A percentile compares a stretch with the other conserved stretches of the same genome.
phyloP scores from a whole-genome alignment of 108 stramenopile species.

The Parietichytrium sp. region DNA sequence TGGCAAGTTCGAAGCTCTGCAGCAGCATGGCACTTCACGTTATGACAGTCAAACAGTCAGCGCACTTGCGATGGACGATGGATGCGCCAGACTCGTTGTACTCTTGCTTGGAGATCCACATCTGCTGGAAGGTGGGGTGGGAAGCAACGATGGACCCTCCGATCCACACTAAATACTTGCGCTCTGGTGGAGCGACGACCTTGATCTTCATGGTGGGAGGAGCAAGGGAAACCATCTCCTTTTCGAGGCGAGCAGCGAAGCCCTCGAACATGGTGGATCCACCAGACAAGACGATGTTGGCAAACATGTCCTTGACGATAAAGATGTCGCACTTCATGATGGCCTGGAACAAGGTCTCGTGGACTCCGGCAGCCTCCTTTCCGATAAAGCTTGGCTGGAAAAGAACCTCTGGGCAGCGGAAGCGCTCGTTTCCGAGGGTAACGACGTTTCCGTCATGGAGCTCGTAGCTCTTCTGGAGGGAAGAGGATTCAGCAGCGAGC shows the following conservation, averaged over 20 bases:
- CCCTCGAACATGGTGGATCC: slow-evolving; percentile 89
- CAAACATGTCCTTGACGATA: slow-evolving; percentile 84
- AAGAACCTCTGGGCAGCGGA: slow-evolving; percentile 69
- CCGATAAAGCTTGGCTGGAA: slow-evolving; percentile 86
- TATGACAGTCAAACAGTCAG: too few species aligned
- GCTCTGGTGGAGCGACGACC: slow-evolving; percentile 76
- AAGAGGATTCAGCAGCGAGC: slow-evolving; percentile 61
- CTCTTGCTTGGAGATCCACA: slow-evolving; percentile 99
- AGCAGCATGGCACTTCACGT: too few species aligned
- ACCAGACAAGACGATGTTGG: slow-evolving; percentile 69
- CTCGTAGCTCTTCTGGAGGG: slow-evolving; percentile 68
- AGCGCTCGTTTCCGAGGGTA: slow-evolving; percentile 66
- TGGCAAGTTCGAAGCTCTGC: too few species aligned
- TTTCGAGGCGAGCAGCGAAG: slow-evolving; percentile 97
- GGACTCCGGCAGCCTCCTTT: slow-evolving; percentile 93
- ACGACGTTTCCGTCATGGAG: slow-evolving; percentile 67
- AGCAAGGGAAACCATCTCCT: slow-evolving; percentile 87
- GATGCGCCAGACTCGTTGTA: slow-evolving; percentile 98
- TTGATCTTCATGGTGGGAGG: slow-evolving; percentile 95
- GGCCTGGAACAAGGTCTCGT: slow-evolving; percentile 96
- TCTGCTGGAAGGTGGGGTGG: slow-evolving; percentile 97
- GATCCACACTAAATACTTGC: slow-evolving; percentile 94
- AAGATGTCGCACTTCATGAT: slow-evolving; percentile 99
- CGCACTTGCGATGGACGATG: slow-evolving; percentile 98
- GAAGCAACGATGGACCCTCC: slow-evolving; percentile 96